These are phyloP conservation scores for Proliferodiscus dingleyae DNA, from an alignment of 2,329 filamentous ascomycete genomes.

Conservation along the genomic window DNA sequence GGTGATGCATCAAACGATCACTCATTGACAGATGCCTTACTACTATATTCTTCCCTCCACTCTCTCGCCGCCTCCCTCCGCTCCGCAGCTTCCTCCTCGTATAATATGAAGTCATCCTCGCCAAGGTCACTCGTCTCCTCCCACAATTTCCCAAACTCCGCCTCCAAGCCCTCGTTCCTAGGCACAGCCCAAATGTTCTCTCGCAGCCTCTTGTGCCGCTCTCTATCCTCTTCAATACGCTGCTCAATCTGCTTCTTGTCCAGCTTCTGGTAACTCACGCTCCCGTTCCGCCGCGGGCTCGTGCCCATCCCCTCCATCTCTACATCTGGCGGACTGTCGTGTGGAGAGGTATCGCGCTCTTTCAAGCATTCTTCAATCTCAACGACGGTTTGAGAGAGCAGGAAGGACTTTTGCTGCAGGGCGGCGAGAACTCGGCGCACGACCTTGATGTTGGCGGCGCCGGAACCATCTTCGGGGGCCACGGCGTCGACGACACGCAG, in stretches of 20 bases:
- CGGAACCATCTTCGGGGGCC: conserved; percentile 77
- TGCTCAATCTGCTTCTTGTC: conserved; percentile 92
- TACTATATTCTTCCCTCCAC: conserved; percentile 25
- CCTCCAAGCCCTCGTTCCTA: conserved; percentile 51
- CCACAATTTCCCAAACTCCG: conserved; percentile 76
- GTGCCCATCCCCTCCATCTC: conserved; percentile 22
- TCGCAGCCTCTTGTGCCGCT: conserved; percentile 84
- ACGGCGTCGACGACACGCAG: conserved; percentile 88
- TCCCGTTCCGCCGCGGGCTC: conserved; percentile 6
- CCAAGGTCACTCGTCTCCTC: conserved; percentile 82
- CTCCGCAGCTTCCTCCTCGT: conserved; percentile 62
- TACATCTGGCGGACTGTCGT: conserved; percentile 21
- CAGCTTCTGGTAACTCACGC: conserved; percentile 40
- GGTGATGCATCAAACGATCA: too few species aligned
- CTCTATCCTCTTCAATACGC: conserved; percentile 92
- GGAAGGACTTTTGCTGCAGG: conserved; percentile 64
- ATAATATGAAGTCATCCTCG: conserved; percentile 76
- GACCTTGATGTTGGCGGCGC: conserved; percentile 90
- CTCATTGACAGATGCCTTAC: neutral
- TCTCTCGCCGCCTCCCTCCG: conserved; percentile 19
- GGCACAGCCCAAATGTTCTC: conserved; percentile 92
- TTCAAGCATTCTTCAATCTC: conserved; percentile 82
- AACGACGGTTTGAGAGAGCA: conserved; percentile 67
- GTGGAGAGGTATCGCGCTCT: conserved; percentile 48
- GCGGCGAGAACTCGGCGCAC: conserved; percentile 72